Percentiles rank a stretch among this genome's conserved stretches.
Evolutionary conservation across 1,284 basidiomycete genomes (phyloP).

Genomic region (Meripilus lineatus): DNA sequence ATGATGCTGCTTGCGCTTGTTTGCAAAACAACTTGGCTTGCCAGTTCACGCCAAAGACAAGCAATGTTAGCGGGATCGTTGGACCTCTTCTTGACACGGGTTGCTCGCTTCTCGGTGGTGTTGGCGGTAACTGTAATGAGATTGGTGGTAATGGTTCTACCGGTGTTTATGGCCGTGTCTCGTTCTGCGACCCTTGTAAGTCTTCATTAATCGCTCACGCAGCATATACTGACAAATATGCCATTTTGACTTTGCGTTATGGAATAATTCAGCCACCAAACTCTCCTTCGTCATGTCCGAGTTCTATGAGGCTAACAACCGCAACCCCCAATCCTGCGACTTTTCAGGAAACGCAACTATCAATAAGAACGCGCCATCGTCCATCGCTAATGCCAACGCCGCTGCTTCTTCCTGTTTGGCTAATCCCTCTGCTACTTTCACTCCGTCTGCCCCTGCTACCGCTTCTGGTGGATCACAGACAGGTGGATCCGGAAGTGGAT

Average conservation of each 20-base stretch:
- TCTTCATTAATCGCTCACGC: constrained; percentile 12
- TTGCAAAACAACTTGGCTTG: constrained; percentile 67
- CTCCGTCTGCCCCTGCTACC: constrained; percentile 48
- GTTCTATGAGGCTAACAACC: constrained; percentile 67
- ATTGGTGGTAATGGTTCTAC: constrained; percentile 71
- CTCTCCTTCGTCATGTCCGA: constrained; percentile 81
- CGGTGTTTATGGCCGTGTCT: constrained; percentile 74
- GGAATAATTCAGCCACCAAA: constrained; percentile 52
- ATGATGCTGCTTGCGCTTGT: constrained; percentile 76
- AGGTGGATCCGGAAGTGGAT: constrained; percentile 20
- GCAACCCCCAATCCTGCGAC: constrained; percentile 58
- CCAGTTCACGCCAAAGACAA: constrained; percentile 57
- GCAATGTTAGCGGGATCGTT: constrained; percentile 62
- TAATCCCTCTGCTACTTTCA: constrained; percentile 64
- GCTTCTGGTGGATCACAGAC: constrained; percentile 17
- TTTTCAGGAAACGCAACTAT: constrained; percentile 84
- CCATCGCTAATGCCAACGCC: constrained; percentile 47
- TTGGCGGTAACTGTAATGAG: constrained; percentile 58
- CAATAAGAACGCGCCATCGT: constrained; percentile 52
- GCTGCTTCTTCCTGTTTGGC: constrained; percentile 71
- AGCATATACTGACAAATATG: constrained; percentile 4
- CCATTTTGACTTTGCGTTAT: constrained; percentile 11
- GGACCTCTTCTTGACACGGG: constrained; percentile 66
- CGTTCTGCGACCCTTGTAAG: constrained; percentile 72
- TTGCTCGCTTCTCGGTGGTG: constrained; percentile 66